Base-by-base conservation (phyloP, 2,329 filamentous ascomycete species). In the Coniochaeta sp. region DNA sequence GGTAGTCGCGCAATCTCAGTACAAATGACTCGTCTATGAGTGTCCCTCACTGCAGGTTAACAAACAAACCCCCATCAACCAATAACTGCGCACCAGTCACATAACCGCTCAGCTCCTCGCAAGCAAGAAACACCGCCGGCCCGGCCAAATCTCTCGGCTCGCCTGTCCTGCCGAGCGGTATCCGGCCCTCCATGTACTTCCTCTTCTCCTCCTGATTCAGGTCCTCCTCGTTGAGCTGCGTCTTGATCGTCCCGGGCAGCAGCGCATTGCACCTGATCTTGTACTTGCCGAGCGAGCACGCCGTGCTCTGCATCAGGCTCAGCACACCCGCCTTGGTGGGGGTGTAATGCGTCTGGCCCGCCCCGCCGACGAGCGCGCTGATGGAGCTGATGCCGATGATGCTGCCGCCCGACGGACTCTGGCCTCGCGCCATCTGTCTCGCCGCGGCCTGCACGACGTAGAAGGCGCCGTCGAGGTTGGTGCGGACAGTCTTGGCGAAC, bases 381-480 rank as follows among this genome's bases (percentile, higher is more conserved):
- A 92, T 90, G 65, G 85, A 89, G 8, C 84, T 88, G 43, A 93
- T 80, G 59, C 84, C 89, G 65, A 92, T 93, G 68, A 96, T 95
- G 67, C 85, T 88, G 36, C 92, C 92, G 17, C 91, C 90, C 0
- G 83, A 73, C 0, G 87, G 85, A 1, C 79, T 76, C 67, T 90
- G 81, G 33, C 70, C 65, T 36, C 74, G 75, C 0, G 88, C 86
- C 89, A 96, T 95, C 71, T 95, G 90, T 2, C 87, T 83, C 1
- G 90, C 91, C 1, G 91, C 92, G 0, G 91, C 90, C 78, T 96
- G 92, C 24, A 89, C 88, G 38, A 90, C 82, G 77, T 92, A 93
- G 77, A 96, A 96, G n/a, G 91, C 89, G 52, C 92, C 92, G 66
- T 88, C 86, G 65, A 96, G 85, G 75, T 96, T 96, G 57, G 90